Evolutionary conservation across 768 basidiomycete species (phyloP).

Genomic region (Lentinula sp.): DNA sequence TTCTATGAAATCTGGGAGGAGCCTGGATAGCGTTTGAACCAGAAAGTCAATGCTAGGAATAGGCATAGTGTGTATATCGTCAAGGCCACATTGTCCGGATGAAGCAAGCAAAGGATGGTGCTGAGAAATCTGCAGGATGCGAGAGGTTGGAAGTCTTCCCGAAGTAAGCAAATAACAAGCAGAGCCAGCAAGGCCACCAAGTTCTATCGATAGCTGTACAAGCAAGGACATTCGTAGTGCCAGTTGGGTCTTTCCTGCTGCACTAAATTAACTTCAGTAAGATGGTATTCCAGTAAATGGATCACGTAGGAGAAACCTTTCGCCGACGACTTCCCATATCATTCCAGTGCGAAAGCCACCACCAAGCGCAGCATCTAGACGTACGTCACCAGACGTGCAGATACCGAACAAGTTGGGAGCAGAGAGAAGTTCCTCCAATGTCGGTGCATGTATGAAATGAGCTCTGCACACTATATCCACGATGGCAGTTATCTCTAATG

Average conservation of each 20-base stretch:
- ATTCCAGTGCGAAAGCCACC: conserved; percentile 77
- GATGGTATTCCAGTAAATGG: not conserved
- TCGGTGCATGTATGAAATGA: conserved; percentile 28
- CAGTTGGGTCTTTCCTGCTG: conserved; percentile 92
- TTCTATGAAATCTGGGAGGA: conserved; percentile 47
- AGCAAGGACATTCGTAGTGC: conserved; percentile 77
- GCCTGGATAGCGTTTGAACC: conserved; percentile 45
- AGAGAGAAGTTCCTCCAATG: conserved; percentile 21
- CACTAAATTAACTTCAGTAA: conserved; percentile 38
- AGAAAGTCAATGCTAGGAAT: conserved; percentile 50
- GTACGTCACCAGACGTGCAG: conserved; percentile 69
- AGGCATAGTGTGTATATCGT: conserved; percentile 55
- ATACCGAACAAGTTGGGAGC: conserved; percentile 9
- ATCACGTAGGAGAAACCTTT: conserved; percentile 53
- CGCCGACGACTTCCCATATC: conserved; percentile 85
- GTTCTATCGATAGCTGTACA: conserved; percentile 59
- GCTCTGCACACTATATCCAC: conserved; percentile 43
- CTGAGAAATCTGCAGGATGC: conserved; percentile 62
- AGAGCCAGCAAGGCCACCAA: conserved; percentile 59
- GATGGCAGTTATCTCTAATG: conserved; percentile 42
- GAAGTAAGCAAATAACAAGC: conserved; percentile 77
- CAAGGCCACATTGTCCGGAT: conserved; percentile 35
- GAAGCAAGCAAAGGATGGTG: conserved; percentile 39
- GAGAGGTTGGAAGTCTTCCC: conserved; percentile 57
- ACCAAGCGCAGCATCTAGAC: conserved; percentile 64